These are phyloP conservation scores for Puccinia coronata DNA, from an alignment of 1,284 basidiomycete species.

Conservation along the genomic window DNA sequence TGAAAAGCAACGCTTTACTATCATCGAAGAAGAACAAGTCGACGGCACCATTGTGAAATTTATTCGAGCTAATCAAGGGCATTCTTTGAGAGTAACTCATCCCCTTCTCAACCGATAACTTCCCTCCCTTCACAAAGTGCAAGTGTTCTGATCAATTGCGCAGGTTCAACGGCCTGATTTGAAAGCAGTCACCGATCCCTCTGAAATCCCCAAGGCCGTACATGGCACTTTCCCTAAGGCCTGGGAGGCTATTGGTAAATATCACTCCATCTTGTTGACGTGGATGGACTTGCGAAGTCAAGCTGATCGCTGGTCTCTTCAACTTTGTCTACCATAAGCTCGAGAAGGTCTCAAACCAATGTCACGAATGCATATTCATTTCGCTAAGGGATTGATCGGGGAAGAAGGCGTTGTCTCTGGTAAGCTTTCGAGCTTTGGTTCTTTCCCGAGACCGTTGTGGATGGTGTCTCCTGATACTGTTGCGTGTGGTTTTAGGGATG, in stretches of 20 bases:
- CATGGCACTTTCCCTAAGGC: slow-evolving; percentile 72
- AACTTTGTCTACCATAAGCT: slow-evolving; percentile 59
- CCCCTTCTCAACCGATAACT: neutral
- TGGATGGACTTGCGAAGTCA: neutral
- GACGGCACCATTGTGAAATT: slow-evolving; percentile 66
- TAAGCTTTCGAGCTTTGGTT: slow-evolving; percentile 55
- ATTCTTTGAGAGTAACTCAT: slow-evolving; percentile 72
- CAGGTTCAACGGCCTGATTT: slow-evolving; percentile 71
- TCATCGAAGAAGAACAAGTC: slow-evolving; percentile 43
- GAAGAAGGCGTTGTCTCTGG: slow-evolving; percentile 71
- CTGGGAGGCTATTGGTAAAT: slow-evolving; percentile 72
- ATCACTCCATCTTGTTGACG: neutral
- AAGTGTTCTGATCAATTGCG: neutral
- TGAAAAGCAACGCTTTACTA: slow-evolving; percentile 70
- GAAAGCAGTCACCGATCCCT: slow-evolving; percentile 65
- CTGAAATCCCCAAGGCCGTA: slow-evolving; percentile 72
- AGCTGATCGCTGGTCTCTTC: neutral
- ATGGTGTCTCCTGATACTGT: neutral
- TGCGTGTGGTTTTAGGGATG: slow-evolving; percentile 32
- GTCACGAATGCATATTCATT: slow-evolving; percentile 82
- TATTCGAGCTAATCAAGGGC: slow-evolving; percentile 93
- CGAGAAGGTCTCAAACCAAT: slow-evolving; percentile 76
- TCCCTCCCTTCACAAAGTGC: neutral
- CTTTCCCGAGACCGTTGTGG: neutral
- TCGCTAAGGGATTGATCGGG: slow-evolving; percentile 69